Base-by-base conservation (phyloP, 2,329 filamentous ascomycete species). In the Aspergillus tanneri region DNA sequence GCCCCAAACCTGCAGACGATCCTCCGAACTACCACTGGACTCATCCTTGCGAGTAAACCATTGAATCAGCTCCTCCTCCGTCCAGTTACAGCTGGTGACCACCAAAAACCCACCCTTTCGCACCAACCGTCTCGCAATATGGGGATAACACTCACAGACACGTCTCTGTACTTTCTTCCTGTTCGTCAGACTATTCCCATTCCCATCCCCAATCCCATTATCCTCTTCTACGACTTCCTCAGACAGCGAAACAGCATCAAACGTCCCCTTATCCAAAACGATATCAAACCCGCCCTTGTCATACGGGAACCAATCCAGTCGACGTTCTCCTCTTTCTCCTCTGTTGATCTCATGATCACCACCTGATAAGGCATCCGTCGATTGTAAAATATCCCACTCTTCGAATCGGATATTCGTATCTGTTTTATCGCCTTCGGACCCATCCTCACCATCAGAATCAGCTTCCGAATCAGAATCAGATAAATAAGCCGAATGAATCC, bases 21-120 rank as follows among this genome's bases (percentile, higher is more conserved):
- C 64, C 19, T 59, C 59, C n/a, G n/a, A n/a, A n/a, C n/a, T n/a
- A n/a, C 46, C 59, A 25, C 56, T 59, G 3, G 46, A 68, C 53
- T 4, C 64, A 59, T 40, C 67, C 34, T 28, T 46, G 16, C 69
- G 74, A 42, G 79, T 83, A 65, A 97, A 93, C 90, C 92, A 97
- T 12, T 72, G 72, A 51, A 79, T 76, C 61, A 99, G 72, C 75
- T 99, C 93, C 32, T 84, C 81, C 73, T 93, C 90, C 1, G 92
- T 97, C 93, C 93, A 99, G 72, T 99, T 99, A 69, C 93, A 99
- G 70, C 90, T 96, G 46, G 93, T 97, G 45, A 99, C 82, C 50
- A 96, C 71, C 59, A 97, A 81, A 19, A 89, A 76, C 0, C 89
- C 89, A 1, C 85, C 86, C 1, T 71, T 73, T 59, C 82, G 83